A percentile compares a stretch with the other conserved stretches of the same genome.
These are phyloP conservation scores for Trichophaea hybrida DNA, from an alignment of 2,329 filamentous ascomycete species.

Conservation along the genomic window DNA sequence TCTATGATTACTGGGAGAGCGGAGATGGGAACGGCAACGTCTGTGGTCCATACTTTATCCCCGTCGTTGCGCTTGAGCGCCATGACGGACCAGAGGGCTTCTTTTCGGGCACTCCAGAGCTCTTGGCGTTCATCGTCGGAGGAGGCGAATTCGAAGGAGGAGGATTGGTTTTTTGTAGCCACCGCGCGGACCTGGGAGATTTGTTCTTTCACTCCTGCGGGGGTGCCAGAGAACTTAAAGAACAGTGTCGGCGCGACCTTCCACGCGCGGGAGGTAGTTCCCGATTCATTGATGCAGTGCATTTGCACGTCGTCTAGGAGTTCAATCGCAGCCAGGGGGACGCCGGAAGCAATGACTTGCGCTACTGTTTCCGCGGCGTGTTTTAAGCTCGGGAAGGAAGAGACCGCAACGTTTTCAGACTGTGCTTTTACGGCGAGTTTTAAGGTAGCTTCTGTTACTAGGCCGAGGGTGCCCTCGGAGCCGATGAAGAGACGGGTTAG, in stretches of 20 bases:
- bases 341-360: constrained; percentile 61
- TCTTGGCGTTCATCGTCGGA: constrained; percentile 50
- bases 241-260: constrained; percentile 61
- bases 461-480: constrained; percentile 64
- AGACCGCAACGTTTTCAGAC: constrained; percentile 53
- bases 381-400: constrained; percentile 38
- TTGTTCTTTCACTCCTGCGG: constrained; percentile 61
- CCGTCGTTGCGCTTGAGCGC: constrained; percentile 45
- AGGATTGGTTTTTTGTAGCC: constrained; percentile 45
- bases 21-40: constrained; percentile 65
- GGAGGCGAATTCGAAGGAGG: constrained; percentile 53
- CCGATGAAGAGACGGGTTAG: constrained; percentile 67
- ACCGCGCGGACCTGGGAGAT: constrained; percentile 51
- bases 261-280: constrained; percentile 53
- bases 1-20: constrained; percentile 57
- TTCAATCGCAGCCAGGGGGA: constrained; percentile 82
- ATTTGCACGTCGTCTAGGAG: constrained; percentile 89
- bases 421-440: constrained; percentile 66
- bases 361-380: constrained; percentile 66
- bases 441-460: constrained; percentile 70
- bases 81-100: constrained; percentile 59
- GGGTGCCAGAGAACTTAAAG: constrained; percentile 65
- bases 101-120: constrained; percentile 62
- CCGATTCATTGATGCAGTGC: constrained; percentile 50
- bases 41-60: constrained; percentile 58